Percentiles rank a stretch among this genome's conserved stretches.
Evolutionary conservation across 331 rosid genomes (phyloP).

Genomic region (Cydonia oblonga): DNA sequence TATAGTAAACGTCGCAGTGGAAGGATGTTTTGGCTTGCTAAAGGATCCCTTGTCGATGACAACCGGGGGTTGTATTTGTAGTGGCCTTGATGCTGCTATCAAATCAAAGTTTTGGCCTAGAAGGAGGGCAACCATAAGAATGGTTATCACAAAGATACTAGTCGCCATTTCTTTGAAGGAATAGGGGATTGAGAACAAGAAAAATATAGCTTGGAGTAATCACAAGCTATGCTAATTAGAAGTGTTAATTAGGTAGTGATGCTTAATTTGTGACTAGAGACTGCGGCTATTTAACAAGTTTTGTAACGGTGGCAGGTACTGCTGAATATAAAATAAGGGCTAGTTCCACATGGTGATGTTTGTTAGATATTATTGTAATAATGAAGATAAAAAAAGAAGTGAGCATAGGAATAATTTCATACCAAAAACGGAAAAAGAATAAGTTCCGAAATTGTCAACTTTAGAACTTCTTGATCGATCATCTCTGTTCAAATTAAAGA

Average conservation of each 20-base stretch:
- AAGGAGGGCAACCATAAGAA: constrained; percentile 18
- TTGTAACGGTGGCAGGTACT: constrained; percentile 39
- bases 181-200: not conserved
- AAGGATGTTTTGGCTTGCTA: constrained; percentile 26
- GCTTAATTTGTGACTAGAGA: constrained; percentile 1
- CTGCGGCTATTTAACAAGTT: constrained; percentile 43
- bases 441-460: constrained; percentile 33
- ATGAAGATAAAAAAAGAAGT: constrained; percentile 6
- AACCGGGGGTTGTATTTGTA: constrained; percentile 18
- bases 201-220: not conserved
- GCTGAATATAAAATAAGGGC: constrained; percentile 30
- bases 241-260: not conserved
- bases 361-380: constrained; percentile 14
- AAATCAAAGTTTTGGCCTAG: constrained; percentile 19
- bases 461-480: constrained; percentile 12
- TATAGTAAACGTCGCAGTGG: constrained; percentile 19
- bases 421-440: constrained; percentile 22
- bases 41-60: constrained; percentile 8
- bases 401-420: not conserved
- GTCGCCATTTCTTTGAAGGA: not conserved
- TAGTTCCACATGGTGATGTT: constrained; percentile 38
- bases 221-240: not conserved
- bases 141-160: not conserved
- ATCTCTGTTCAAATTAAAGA: not conserved
- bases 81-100: constrained; percentile 37